These are phyloP conservation scores for Mycosphaerella sp. DNA, from an alignment of 2,329 filamentous ascomycete species.

Conservation along the genomic window DNA sequence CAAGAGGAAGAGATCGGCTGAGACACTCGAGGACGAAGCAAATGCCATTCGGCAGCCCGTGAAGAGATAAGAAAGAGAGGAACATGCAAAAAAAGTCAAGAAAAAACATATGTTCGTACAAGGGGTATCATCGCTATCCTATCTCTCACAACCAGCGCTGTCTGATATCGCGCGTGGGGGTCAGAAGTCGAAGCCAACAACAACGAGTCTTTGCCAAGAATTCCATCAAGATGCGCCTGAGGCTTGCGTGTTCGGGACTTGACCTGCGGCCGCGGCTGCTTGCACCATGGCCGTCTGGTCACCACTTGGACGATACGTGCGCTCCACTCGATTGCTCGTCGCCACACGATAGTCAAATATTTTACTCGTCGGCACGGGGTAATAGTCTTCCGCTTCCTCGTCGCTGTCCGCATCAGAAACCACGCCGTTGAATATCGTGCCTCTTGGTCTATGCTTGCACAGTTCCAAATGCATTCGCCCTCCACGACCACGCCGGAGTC, in stretches of 20 bases:
- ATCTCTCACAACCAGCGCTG: slow-evolving; percentile 14
- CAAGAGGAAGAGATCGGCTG: slow-evolving; percentile 19
- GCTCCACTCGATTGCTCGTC: slow-evolving; percentile 37
- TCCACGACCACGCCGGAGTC: slow-evolving; percentile 75
- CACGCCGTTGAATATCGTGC: slow-evolving; percentile 28
- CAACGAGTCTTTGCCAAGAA: slow-evolving; percentile 1
- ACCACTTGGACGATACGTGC: slow-evolving; percentile 31
- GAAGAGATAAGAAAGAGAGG: slow-evolving; percentile 14
- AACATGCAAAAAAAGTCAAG: not conserved
- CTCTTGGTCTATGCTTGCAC: slow-evolving; percentile 24
- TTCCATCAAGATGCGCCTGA: not conserved
- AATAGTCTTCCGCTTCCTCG: slow-evolving; percentile 50
- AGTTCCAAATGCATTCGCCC: slow-evolving; percentile 82
- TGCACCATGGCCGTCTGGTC: slow-evolving; percentile 21
- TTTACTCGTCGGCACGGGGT: slow-evolving; percentile 37
- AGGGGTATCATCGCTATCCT: slow-evolving; percentile 27
- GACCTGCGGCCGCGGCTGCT: not conserved
- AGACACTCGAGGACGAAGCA: slow-evolving; percentile 22
- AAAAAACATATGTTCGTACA: slow-evolving; percentile 11
- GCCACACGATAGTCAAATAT: slow-evolving; percentile 63
- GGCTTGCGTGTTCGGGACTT: slow-evolving; percentile 1
- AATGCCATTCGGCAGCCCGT: slow-evolving; percentile 16
- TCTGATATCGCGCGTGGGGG: slow-evolving; percentile 5
- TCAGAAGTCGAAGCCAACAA: not conserved
- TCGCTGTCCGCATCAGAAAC: slow-evolving; percentile 79